Evolutionary conservation across 805 yeast species (phyloP), one percentile per base, ranked within the genome.

Genomic region (Peterozyma xylosa): DNA sequence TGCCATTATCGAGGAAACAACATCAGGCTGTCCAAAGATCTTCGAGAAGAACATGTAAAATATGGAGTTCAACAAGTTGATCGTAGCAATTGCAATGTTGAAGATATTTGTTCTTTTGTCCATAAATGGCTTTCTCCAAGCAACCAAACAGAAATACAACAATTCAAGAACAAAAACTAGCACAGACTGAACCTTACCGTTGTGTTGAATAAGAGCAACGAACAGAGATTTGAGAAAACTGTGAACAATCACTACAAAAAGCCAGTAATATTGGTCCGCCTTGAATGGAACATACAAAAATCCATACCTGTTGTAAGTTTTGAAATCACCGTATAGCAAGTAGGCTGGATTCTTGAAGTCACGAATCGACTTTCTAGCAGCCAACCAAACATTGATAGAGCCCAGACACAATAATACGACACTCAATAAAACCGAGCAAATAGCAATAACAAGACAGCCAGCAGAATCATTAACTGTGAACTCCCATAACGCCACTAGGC

Each of bases 21-120:
- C 82, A 33, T 77, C 82, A 3, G 95, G 95, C 63, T 86, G 93
- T 33, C 72, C 75, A 68, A 88, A 90, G 37, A 87, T 70, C 57
- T 84, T 79, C 15, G 96, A 85, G 69, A 88, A 93, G 67, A 93
- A 90, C 67, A 89, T 65, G 63, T 87, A 93, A 67, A 93, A 83
- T 37, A 91, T 64, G 1, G 96, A 76, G 62, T 93, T 93, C 56
- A 91, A 64, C 45, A 88, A 74, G 58, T 80, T 85, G 52, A 93
- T 80, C 39, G 85, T 74, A 34, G 87, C 81, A 54, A 91, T 86
- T 39, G 86, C 74, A 54, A 93, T 91, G 65, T 90, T 91, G 76
- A 90, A 86, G n/a, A 79, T 82, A 56, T 93, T 93, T 32, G 98
- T 90, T 66, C 95, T 76, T 64, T 84, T 88, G 66, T 93, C 97